Percentiles rank a stretch among this genome's conserved stretches.
phyloP scores from a whole-genome alignment of 495 filamentous ascomycete genomes.

The Aspergillus kassunensis region DNA sequence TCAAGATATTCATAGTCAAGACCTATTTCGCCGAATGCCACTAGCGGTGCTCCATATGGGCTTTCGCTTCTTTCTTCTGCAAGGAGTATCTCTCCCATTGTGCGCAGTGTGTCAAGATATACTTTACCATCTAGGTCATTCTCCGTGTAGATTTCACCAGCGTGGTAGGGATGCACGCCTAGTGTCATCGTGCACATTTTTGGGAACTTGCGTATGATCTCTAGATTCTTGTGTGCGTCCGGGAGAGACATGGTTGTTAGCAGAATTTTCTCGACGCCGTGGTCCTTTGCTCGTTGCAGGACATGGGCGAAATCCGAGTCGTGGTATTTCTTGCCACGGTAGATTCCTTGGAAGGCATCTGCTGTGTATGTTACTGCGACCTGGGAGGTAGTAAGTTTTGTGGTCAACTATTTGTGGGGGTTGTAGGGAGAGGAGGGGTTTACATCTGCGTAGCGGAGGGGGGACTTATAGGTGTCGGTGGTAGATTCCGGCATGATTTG shows the following conservation, averaged over 20 bases:
- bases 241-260: slow-evolving; percentile 27
- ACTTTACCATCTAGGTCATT: not conserved
- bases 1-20: slow-evolving; percentile 31
- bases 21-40: slow-evolving; percentile 30
- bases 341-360: slow-evolving; percentile 32
- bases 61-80: not conserved
- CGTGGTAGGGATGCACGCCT: slow-evolving; percentile 31
- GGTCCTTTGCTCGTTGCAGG: slow-evolving; percentile 20
- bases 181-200: slow-evolving; percentile 29
- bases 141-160: slow-evolving; percentile 20
- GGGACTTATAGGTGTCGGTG: not conserved
- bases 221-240: slow-evolving; percentile 18
- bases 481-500: not conserved
- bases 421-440: not conserved
- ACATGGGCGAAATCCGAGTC: slow-evolving; percentile 23
- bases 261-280: slow-evolving; percentile 24
- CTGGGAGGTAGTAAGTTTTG: slow-evolving; percentile 5
- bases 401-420: not conserved
- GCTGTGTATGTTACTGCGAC: slow-evolving; percentile 31
- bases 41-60: slow-evolving; percentile 15
- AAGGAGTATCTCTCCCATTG: slow-evolving; percentile 13
- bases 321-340: slow-evolving; percentile 31
- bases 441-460: slow-evolving; percentile 5
- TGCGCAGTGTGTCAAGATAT: slow-evolving; percentile 11
- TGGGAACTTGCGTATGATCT: slow-evolving; percentile 17